Evolutionary conservation across 352 stramenopile genomes (phyloP).

Genomic region (Phytopythium montanum): DNA sequence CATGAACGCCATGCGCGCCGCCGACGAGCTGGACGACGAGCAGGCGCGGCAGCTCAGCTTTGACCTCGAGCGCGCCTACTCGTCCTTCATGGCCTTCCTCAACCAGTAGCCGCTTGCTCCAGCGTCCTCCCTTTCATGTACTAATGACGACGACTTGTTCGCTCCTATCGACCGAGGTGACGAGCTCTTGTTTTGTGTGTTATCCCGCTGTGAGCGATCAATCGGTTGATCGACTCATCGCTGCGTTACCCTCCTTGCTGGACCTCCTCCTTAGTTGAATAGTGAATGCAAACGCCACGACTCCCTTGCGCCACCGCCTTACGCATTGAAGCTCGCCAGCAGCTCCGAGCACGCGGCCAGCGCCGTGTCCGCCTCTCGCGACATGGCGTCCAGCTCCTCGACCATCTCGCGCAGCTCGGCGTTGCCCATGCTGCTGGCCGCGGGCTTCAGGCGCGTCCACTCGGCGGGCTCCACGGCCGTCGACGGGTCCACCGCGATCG

Average conservation of each 20-base stretch:
- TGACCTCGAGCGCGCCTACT: conserved; percentile 95
- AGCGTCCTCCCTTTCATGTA: neutral
- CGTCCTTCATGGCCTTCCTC: conserved; percentile 91
- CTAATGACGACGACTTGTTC: neutral
- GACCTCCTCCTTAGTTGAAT: conserved; percentile 4
- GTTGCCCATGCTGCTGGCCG: conserved; percentile 23
- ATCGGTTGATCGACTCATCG: no score
- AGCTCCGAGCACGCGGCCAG: conserved; percentile 28
- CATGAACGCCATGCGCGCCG: conserved; percentile 95
- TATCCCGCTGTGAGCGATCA: neutral
- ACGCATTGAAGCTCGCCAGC: conserved; percentile 15
- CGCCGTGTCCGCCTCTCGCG: conserved; percentile 25
- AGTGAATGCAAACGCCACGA: neutral
- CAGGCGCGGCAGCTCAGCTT: conserved; percentile 94
- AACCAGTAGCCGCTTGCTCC: conserved; percentile 64
- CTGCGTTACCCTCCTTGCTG: neutral
- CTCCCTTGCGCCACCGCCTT: no score
- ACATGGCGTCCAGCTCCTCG: conserved; percentile 36
- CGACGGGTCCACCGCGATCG: conserved; percentile 33
- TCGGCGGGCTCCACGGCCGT: conserved; percentile 17
- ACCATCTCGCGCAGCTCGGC: conserved; percentile 34
- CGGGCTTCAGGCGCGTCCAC: conserved; percentile 15
- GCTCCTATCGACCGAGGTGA: neutral
- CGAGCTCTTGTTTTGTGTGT: neutral
- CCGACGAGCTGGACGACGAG: conserved; percentile 95